Evolutionary conservation across 495 filamentous ascomycete species (phyloP).

Genomic region (Aspergillus haitiensis): DNA sequence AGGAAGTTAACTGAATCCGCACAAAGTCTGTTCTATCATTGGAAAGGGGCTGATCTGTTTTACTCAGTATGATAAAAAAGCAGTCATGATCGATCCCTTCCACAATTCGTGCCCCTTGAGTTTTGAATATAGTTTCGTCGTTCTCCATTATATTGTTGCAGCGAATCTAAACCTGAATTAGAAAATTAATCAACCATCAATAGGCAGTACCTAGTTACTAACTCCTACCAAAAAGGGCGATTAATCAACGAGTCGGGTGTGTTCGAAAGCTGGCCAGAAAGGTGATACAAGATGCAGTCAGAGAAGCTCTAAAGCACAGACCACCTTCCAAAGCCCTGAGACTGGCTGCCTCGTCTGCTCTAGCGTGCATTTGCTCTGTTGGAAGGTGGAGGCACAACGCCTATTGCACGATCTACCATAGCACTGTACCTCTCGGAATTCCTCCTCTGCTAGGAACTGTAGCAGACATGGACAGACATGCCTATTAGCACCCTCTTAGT

Average conservation of each 20-base stretch:
- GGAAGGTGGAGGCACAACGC: conserved; percentile 14
- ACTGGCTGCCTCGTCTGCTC: conserved; percentile 26
- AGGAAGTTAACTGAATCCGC: not conserved
- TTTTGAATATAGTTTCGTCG: not conserved
- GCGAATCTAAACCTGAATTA: not conserved
- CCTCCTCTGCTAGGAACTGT: not conserved
- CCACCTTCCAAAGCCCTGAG: conserved; percentile 15
- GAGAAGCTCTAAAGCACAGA: conserved; percentile 15
- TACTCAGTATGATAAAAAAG: too few species aligned
- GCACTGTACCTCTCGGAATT: conserved; percentile 8
- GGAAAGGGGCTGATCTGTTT: too few species aligned
- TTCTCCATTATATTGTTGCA: not conserved
- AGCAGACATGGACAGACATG: not conserved
- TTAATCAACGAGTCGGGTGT: conserved; percentile 11
- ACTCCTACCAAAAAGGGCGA: conserved; percentile 16
- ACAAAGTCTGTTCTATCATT: too few species aligned
- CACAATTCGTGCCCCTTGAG: not conserved
- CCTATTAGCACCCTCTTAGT: not conserved
- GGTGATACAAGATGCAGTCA: not conserved
- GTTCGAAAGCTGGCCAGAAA: conserved; percentile 1
- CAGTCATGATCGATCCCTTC: not conserved
- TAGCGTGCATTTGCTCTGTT: conserved; percentile 6
- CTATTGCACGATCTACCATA: conserved; percentile 10
- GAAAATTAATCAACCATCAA: not conserved
- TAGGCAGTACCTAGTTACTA: too few species aligned